Evolutionary conservation across 176 grass and related monocot genomes (phyloP).

Genomic region (Hordeum marinum): DNA sequence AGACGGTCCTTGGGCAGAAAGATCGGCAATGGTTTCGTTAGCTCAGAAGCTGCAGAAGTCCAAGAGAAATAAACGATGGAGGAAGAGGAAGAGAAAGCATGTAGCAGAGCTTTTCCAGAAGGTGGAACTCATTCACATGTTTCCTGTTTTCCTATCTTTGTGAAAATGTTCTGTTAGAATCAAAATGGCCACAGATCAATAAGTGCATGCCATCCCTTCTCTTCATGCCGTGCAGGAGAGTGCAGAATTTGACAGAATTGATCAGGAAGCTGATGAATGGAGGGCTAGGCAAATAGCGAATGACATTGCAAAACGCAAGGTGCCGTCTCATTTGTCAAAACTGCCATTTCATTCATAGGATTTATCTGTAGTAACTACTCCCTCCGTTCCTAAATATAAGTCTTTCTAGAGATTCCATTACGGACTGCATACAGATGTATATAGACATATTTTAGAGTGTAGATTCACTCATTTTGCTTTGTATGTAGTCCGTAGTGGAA

Average conservation of each 20-base stretch:
- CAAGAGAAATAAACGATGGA: conserved; percentile 85
- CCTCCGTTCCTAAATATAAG: too few species aligned
- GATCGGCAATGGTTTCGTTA: conserved; percentile 46
- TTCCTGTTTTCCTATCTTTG: background rate
- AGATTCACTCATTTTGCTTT: too few species aligned
- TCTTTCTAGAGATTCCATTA: too few species aligned
- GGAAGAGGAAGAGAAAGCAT: conserved; percentile 70
- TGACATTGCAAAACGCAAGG: conserved; percentile 76
- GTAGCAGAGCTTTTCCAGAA: conserved; percentile 56
- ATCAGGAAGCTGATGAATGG: conserved; percentile 92
- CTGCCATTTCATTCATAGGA: background rate
- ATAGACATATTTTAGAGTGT: too few species aligned
- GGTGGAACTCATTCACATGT: conserved; percentile 25
- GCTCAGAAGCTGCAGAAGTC: conserved; percentile 79
- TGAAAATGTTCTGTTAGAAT: background rate
- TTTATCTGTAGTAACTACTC: background rate
- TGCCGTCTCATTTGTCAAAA: conserved; percentile 16
- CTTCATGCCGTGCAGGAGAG: conserved; percentile 46
- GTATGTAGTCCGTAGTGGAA: too few species aligned
- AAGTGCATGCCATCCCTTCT: background rate
- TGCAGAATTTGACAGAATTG: conserved; percentile 65
- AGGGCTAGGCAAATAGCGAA: conserved; percentile 83
- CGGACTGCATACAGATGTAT: too few species aligned
- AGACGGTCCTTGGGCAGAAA: conserved; percentile 57
- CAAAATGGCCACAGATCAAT: background rate